Conservation (phyloP, 2,329 filamentous ascomycete genomes). For the Colletotrichum sojae region DNA sequence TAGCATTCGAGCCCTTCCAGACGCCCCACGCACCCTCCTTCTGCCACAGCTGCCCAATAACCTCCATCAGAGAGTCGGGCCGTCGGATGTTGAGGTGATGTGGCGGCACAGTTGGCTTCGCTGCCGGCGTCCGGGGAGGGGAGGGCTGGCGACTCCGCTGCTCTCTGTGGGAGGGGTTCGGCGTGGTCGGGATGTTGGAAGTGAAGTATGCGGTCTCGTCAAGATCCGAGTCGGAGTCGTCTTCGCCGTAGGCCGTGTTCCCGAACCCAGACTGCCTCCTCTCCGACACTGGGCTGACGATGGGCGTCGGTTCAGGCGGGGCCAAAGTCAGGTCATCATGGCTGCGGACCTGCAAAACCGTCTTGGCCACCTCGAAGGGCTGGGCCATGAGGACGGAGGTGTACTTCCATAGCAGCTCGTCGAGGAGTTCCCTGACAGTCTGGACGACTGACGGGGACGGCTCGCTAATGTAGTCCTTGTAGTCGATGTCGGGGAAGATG, state of each 20-base stretch:
- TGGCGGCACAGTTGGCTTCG: conserved; percentile 53
- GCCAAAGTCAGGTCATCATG: conserved; percentile 60
- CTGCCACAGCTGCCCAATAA: conserved; percentile 88
- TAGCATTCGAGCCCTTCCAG: conserved; percentile 94
- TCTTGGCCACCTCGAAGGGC: conserved; percentile 98
- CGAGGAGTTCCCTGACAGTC: conserved; percentile 81
- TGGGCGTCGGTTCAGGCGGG: conserved; percentile 46
- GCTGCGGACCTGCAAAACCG: conserved; percentile 82
- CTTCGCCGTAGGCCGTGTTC: conserved; percentile 54
- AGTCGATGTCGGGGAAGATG: conserved; percentile 91
- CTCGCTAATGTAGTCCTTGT: conserved; percentile 87
- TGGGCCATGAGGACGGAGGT: conserved; percentile 90
- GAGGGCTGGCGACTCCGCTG: conserved; percentile 48
- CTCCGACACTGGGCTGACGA: conserved; percentile 45
- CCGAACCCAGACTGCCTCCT: conserved; percentile 51
- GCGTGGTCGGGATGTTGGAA: conserved; percentile 70
- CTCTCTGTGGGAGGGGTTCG: conserved; percentile 60
- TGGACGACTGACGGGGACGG: conserved; percentile 81
- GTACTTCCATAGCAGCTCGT: conserved; percentile 94
- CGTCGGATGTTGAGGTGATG: conserved; percentile 81
- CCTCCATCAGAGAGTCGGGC: conserved; percentile 86
- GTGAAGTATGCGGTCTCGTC: conserved; percentile 92
- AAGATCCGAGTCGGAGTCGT: conserved; percentile 76
- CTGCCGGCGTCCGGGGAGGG: conserved; percentile 52
- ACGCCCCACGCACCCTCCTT: conserved; percentile 92